Base-by-base conservation (phyloP, 179 eudicot genomes). In the Silene noctiflora region DNA sequence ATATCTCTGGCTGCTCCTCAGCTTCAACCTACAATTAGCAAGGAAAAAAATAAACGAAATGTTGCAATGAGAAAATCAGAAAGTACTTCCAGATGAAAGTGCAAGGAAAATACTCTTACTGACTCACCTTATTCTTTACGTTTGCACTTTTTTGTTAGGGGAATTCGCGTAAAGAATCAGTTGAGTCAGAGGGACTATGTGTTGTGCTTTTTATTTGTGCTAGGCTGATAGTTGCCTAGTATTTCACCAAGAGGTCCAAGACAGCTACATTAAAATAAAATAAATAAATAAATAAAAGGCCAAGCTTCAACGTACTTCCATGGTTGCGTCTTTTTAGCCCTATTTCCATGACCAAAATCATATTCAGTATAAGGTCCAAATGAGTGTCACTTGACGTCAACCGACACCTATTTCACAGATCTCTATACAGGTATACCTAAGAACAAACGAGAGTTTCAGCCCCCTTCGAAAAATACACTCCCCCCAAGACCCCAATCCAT, bases 1-100 rank as follows among this genome's bases (percentile, higher is more conserved):
- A 94, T 67, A 94, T 90, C 77, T 94, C 98, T 29, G 96, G 97
- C 75, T 88, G 96, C 81, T 92, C 94, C 85, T 92, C 98, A 76
- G 98, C 98, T 84, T 94, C 98, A 77, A 89, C 97, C 98, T 94
- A 77, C 79, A 82, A 74, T 16, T 22, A 21, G 17, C 3, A 70
- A 70, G 55, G 8, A 24, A 70, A 22, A 20, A 1, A 42, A 2
- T 46, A 20, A 70, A 21, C n/a, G 24, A 22, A 4, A 22, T 42
- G 48, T 42, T 42, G 42, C 10, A 22, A 46, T 69, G n/a, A 65
- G 51, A 29, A 39, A 22, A 20, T 16, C 24, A 53, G 24, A 21
- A 76, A 59, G 20, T 22, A 21, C 13, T 69, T 44, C n/a, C 10
- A 0, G 10, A 65, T 3, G 10, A 14, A 10, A 42, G 48, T 42